Conservation (phyloP, 768 basidiomycete species). For the Hygrocybe punicea region DNA sequence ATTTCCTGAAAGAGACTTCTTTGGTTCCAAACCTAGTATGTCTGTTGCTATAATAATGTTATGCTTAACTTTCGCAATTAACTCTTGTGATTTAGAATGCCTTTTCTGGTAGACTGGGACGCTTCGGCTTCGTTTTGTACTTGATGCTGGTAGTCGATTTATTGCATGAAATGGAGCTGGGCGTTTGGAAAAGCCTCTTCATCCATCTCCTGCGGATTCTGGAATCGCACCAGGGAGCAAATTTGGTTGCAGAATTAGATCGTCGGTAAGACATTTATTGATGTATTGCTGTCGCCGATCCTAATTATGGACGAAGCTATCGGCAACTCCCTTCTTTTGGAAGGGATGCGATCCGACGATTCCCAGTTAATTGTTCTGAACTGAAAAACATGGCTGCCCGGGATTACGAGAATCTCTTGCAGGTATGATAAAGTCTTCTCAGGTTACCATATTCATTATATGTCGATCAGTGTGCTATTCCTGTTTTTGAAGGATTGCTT, state of each 20-base stretch:
- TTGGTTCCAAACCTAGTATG: slow-evolving; percentile 15
- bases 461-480: too few species aligned
- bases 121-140: slow-evolving; percentile 22
- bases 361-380: too few species aligned
- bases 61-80: neutral
- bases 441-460: too few species aligned
- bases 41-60: neutral
- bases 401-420: too few species aligned
- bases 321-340: too few species aligned
- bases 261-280: slow-evolving; percentile 13
- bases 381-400: too few species aligned
- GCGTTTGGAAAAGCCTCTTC: neutral
- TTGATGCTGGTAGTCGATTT: slow-evolving; percentile 32
- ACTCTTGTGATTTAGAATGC: neutral
- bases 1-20: slow-evolving; percentile 13
- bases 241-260: slow-evolving; percentile 5
- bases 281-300: too few species aligned
- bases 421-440: too few species aligned
- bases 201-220: slow-evolving; percentile 6
- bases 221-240: slow-evolving; percentile 1
- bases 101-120: slow-evolving; percentile 8
- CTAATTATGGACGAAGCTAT: too few species aligned
- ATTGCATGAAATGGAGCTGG: slow-evolving; percentile 24
- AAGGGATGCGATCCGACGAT: too few species aligned
- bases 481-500: too few species aligned